Evolutionary conservation across 306 rosid genomes (phyloP), one percentile per base, ranked within the genome.

Genomic region (Aeschynomene evenia): DNA sequence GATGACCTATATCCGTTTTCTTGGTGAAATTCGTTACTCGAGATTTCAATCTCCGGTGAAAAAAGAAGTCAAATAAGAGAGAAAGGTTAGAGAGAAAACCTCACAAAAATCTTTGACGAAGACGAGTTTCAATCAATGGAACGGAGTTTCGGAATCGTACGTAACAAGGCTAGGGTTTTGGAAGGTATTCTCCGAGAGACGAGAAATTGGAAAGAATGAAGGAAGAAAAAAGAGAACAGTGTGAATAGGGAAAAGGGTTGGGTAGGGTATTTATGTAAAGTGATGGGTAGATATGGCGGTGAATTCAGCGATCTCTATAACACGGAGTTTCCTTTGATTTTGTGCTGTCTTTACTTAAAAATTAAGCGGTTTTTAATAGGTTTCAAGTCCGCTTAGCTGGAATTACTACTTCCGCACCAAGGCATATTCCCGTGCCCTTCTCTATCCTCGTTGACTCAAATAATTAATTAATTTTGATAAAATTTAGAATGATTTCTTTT

Each of bases 331-430:
- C 42, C 1, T 15, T 12, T 33, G 16, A 2, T 12, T 49, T 48
- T 16, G 54, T 2, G 18, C 22, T 5, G 39, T 20, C 57, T 6
- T 57, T 46, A 9, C 39, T 7, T 59, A n/a, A 53, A 50, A 62
- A 46, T 42, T 12, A 53, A 79, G 22, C 11, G 21, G 23, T 1
- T 19, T 33, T 40, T 9, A 36, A 21, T 45, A 2, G 1, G 51
- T 53, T 73, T 60, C 58, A 24, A 46, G 71, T 66, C 72, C 52
- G 78, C 75, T 29, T 51, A 8, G 71, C 39, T 71, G 75, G 68
- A 48, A 31, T 9, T 64, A 11, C 75, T 14, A 18, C 12, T 14
- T n/a, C 23, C 5, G 26, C 23, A 9, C 18, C 28, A 14, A 20
- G 37, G 45, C 5, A 0, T 18, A 2, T 13, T 29, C 45, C 26